Conservation (phyloP, 1,284 basidiomycete genomes). For the Marasmius sp. region DNA sequence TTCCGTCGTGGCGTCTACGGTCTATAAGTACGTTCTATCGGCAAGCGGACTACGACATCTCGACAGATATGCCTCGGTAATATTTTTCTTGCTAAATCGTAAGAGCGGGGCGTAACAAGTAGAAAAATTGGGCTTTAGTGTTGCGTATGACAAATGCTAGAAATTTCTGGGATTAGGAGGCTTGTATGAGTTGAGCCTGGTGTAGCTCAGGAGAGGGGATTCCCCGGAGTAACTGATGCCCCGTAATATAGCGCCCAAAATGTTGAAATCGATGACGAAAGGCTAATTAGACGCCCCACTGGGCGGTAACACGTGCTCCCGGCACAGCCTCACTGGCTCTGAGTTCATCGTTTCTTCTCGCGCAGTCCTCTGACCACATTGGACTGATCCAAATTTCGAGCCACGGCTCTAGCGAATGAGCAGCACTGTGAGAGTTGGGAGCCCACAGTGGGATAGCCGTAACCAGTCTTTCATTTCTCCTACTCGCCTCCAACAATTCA, state of each 20-base stretch:
- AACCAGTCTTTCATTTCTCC: constrained; percentile 51
- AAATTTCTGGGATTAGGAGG: too few species aligned
- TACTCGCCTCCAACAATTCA: constrained; percentile 44
- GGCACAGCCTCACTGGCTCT: neutral
- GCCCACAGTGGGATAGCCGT: constrained; percentile 48
- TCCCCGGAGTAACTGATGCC: too few species aligned
- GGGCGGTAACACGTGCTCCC: too few species aligned
- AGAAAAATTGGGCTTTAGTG: too few species aligned
- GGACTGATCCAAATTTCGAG: too few species aligned
- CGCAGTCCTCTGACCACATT: neutral
- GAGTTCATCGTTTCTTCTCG: neutral
- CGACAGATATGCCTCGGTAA: too few species aligned
- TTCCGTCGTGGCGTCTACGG: constrained; percentile 91
- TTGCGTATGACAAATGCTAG: too few species aligned
- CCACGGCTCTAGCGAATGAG: neutral
- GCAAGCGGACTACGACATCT: constrained; percentile 39
- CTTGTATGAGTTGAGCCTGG: too few species aligned
- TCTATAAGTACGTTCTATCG: constrained; percentile 99
- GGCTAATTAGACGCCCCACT: too few species aligned
- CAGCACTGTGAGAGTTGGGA: constrained; percentile 9
- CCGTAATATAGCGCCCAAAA: too few species aligned
- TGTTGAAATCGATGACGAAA: too few species aligned
- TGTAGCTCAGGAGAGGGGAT: too few species aligned
- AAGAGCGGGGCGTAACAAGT: neutral
- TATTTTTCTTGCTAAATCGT: neutral